Base-by-base conservation (phyloP, 768 basidiomycete genomes). In the Psilocybe sp. region DNA sequence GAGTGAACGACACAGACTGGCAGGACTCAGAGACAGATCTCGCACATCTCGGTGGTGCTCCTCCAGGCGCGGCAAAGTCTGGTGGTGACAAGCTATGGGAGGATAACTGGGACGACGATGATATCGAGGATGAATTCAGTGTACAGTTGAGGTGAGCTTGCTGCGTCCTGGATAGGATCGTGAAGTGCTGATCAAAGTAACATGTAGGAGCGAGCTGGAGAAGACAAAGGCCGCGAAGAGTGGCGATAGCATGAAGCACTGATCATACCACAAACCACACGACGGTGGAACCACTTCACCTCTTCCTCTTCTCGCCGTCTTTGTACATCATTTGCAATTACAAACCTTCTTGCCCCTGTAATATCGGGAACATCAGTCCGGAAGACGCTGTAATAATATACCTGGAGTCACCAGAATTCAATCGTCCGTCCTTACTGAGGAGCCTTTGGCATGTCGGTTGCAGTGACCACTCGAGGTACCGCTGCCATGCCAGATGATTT, bases 61-160 rank as follows among this genome's bases (percentile, higher is more conserved):
- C 84, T 4, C 85, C 88, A 2, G 88, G 87, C 3, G 82, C 77
- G 11, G 89, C 86, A 3, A 85, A 84, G 59, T 87, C 87, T 32
- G 86, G 86, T 37, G 89, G 89, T 14, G 86, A 97, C 68, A 91
- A 93, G 62, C 74, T 99, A 10, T 99, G 97, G 97, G 97, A 99
- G 74, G 97, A 98, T 60, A 98, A 98, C 66, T 99, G 97, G 97
- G 97, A 99, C 62, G 97, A 99, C 60, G 97, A 99, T 70, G 96
- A 98, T 69, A 85, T 97, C 53, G 96, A 96, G 65, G 95, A 98
- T 60, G 93, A 97, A 57, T 99, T 99, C 64, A 94, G 92, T 60
- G 85, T 90, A 46, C 93, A 97, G 69, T 73, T 99, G 58, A 83
- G 97, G 97, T 95, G 64, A 59, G 89, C 73, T 10, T 20, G 8